Conservation (phyloP, 2,329 filamentous ascomycete species). For the Neoscytalidium dimidiatum region DNA sequence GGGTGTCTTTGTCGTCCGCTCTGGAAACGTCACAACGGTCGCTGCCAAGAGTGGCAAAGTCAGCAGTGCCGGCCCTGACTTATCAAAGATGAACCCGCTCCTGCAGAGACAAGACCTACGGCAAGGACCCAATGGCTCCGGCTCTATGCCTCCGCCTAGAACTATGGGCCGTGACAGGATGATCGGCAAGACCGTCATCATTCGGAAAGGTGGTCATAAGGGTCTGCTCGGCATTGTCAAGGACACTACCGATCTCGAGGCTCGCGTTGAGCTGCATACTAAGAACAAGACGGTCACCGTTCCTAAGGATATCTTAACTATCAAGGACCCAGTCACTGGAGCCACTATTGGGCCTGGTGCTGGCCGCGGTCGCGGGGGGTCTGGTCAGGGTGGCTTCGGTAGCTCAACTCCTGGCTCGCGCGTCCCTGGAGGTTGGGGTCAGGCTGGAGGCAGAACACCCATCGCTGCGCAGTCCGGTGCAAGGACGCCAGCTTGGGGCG, state of each 20-base stretch:
- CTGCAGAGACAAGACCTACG: constrained; percentile 65
- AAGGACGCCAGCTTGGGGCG: constrained; percentile 65
- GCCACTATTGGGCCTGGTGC: constrained; percentile 70
- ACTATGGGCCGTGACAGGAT: constrained; percentile 76
- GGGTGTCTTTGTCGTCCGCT: constrained; percentile 84
- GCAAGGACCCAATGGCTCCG: constrained; percentile 41
- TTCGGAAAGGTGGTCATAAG: constrained; percentile 87
- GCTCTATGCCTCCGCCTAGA: constrained; percentile 67
- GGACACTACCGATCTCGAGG: constrained; percentile 83
- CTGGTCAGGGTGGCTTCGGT: constrained; percentile 23
- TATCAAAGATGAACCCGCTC: constrained; percentile 90
- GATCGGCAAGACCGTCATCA: constrained; percentile 87
- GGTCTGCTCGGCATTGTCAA: constrained; percentile 93
- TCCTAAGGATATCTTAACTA: constrained; percentile 75
- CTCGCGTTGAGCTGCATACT: constrained; percentile 89
- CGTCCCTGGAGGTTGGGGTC: constrained; percentile 29
- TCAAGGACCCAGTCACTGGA: constrained; percentile 80
- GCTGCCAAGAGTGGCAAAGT: constrained; percentile 91
- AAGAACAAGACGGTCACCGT: constrained; percentile 91
- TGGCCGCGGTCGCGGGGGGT: constrained; percentile 40
- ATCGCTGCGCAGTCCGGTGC: constrained; percentile 50
- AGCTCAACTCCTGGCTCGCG: constrained; percentile 40
- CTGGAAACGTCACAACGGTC: constrained; percentile 82
- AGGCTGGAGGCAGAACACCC: constrained; percentile 44
- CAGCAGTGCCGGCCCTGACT: constrained; percentile 71